phyloP scores from a whole-genome alignment of 768 basidiomycete genomes.

The Leccinum uliginosum region DNA sequence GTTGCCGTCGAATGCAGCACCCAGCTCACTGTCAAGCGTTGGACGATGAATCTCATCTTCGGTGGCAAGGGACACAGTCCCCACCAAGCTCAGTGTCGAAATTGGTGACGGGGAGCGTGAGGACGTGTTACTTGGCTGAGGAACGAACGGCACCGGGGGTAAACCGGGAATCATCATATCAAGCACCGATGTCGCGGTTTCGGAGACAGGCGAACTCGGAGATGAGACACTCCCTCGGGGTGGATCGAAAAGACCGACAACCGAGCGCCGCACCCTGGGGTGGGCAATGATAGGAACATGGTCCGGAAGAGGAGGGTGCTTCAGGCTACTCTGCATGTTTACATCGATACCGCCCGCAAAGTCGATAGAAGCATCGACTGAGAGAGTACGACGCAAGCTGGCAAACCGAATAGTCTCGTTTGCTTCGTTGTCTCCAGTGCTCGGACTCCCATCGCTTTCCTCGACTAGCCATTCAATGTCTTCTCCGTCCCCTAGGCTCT shows the following conservation, averaged over 20 bases:
- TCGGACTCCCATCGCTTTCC: constrained; percentile 34
- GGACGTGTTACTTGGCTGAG: constrained; percentile 23
- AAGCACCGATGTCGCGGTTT: constrained; percentile 20
- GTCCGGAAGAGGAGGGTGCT: constrained; percentile 9
- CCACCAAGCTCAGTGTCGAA: constrained; percentile 1
- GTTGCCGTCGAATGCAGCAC: constrained; percentile 39
- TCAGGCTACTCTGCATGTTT: constrained; percentile 27
- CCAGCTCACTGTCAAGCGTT: constrained; percentile 58
- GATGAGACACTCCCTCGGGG: constrained; percentile 13
- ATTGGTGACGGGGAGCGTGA: constrained; percentile 24
- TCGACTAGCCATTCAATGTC: constrained; percentile 40
- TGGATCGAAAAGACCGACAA: constrained; percentile 59
- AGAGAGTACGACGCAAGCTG: constrained; percentile 25
- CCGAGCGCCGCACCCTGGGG: constrained; percentile 44
- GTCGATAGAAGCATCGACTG: constrained; percentile 20
- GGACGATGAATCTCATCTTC: constrained; percentile 18
- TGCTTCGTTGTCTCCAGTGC: constrained; percentile 24
- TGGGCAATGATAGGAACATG: constrained; percentile 17
- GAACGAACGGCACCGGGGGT: constrained; percentile 33
- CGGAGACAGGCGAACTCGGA: constrained; percentile 10
- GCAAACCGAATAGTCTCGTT: constrained; percentile 31
- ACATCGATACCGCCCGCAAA: constrained; percentile 17
- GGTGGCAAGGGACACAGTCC: constrained; percentile 4
- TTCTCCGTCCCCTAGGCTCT: constrained; percentile 55
- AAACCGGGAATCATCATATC: constrained; percentile 33